Evolutionary conservation across 1,284 basidiomycete species (phyloP), one percentile per base, ranked within the genome.

Genomic region (Malassezia restricta): DNA sequence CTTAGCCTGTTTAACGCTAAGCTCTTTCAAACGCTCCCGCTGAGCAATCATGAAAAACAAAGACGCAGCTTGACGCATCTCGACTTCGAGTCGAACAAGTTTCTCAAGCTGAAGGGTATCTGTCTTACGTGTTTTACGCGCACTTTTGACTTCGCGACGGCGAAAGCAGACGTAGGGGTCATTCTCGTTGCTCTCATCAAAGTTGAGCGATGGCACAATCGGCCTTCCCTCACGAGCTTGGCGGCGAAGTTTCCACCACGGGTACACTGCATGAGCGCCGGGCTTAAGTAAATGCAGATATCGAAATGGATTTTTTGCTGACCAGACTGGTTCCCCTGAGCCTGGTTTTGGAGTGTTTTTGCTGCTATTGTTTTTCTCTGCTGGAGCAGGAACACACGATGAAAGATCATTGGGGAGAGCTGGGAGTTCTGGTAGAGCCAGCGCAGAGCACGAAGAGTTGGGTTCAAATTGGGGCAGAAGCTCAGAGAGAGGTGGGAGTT

Each of bases 111-210:
- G 68, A 8, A 67, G 62, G 3, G 59, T 64, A 55, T 72, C 69
- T 8, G 69, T 68, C 59, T 72, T 72, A 24, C 91, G 83, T 0
- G 92, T 98, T 77, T 98, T 96, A 55, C 92, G 83, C 24, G 89
- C 82, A 11, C 86, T 83, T 73, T 96, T 96, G 73, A 87, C 86
- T 70, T 98, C 92, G 54, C 91, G 83, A 49, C 92, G 81, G 38
- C 94, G 83, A 80, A 99, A 98, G 76, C 94, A 99, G 46, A 96
- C 88, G 62, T 96, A 98, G 0, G 94, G 94, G 69, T 96, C 90
- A 56, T 88, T 90, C 47, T 85, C 83, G 74, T 95, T 92, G 33
- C 85, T 81, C 76, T 96, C 92, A 74, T 98, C 90, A 60, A 82
- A 71, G 57, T 71, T 72, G 53, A 72, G 62, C n/a, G 29, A 42